Evolutionary conservation across 2,329 filamentous ascomycete species (phyloP).

Genomic region (Aspergillus tamarii): DNA sequence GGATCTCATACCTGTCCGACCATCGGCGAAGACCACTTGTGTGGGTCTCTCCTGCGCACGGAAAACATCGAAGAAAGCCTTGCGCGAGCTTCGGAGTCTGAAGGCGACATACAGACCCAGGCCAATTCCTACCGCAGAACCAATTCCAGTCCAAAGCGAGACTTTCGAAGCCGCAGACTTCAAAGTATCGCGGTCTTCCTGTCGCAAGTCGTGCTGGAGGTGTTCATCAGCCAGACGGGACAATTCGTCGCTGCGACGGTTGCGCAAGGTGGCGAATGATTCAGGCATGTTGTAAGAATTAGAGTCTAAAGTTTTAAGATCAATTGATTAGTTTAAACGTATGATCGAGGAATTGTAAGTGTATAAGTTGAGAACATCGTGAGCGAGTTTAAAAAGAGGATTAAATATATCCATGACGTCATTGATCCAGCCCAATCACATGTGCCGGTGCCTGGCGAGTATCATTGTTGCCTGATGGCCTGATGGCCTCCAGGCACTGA

Average conservation of each 20-base stretch:
- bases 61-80: constrained; percentile 65
- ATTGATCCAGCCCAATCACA: not conserved
- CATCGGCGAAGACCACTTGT: constrained; percentile 64
- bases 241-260: constrained; percentile 54
- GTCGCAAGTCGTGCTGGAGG: constrained; percentile 60
- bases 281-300: constrained; percentile 38
- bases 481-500: not conserved
- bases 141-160: constrained; percentile 58
- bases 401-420: not conserved
- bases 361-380: not conserved
- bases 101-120: constrained; percentile 62
- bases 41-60: constrained; percentile 64
- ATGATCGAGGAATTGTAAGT: not conserved
- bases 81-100: constrained; percentile 58
- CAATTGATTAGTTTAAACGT: not conserved
- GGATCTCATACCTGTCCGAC: constrained; percentile 53
- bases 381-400: not conserved
- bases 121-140: constrained; percentile 62
- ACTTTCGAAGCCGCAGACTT: constrained; percentile 60
- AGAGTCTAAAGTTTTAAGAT: not conserved
- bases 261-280: constrained; percentile 53
- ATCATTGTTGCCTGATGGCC: not conserved
- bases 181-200: constrained; percentile 62
- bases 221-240: constrained; percentile 60
- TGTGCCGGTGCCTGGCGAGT: not conserved